phyloP scores from a whole-genome alignment of 768 basidiomycete genomes.

The Leccinum uliginosum region DNA sequence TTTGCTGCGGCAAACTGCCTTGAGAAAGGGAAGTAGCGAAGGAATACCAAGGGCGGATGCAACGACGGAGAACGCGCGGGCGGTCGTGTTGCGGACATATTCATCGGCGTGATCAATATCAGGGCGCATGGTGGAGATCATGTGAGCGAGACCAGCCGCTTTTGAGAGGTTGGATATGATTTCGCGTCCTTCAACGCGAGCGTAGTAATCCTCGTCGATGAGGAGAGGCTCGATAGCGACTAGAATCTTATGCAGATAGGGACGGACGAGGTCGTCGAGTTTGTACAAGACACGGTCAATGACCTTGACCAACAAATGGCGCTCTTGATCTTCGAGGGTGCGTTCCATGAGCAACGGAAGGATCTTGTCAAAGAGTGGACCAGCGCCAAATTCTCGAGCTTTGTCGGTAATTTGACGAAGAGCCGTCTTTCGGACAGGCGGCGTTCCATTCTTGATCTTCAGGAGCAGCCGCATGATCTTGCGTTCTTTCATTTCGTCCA shows the following conservation, averaged over 20 bases:
- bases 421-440: slow-evolving; percentile 96
- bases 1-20: slow-evolving; percentile 97
- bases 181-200: slow-evolving; percentile 96
- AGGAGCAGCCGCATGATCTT: slow-evolving; percentile 98
- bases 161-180: slow-evolving; percentile 99
- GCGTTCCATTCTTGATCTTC: slow-evolving; percentile 99
- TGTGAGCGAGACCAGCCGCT: slow-evolving; percentile 97
- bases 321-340: slow-evolving; percentile 96
- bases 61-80: slow-evolving; percentile 97
- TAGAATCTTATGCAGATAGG: slow-evolving; percentile 98
- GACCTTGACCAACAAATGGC: slow-evolving; percentile 96
- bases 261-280: slow-evolving; percentile 96
- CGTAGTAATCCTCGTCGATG: slow-evolving; percentile 97
- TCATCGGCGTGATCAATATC: slow-evolving; percentile 99
- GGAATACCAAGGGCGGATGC: slow-evolving; percentile 98
- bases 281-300: slow-evolving; percentile 99
- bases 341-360: slow-evolving; percentile 97
- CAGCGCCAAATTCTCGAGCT: slow-evolving; percentile 96
- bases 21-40: slow-evolving; percentile 94
- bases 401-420: slow-evolving; percentile 98
- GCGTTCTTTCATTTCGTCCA: slow-evolving; percentile 99
- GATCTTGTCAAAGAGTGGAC: slow-evolving; percentile 97
- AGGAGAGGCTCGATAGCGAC: slow-evolving; percentile 99
- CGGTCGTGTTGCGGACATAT: slow-evolving; percentile 98
- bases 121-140: slow-evolving; percentile 99